phyloP scores from a whole-genome alignment of 2,329 filamentous ascomycete genomes.

The Geoglossum cookeanum region DNA sequence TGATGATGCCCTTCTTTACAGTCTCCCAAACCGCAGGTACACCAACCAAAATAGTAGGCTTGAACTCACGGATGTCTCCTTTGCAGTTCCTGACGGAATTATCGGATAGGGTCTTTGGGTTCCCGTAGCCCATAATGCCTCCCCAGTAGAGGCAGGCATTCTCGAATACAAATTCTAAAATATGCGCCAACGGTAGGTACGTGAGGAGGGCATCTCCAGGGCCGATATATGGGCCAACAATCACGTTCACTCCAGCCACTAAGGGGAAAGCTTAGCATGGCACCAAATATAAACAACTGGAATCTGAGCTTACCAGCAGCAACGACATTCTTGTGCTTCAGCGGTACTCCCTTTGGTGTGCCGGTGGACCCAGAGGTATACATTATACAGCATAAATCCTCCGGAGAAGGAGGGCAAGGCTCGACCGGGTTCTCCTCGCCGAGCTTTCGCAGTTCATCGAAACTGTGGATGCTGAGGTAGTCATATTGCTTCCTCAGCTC shows the following conservation, averaged over 20 bases:
- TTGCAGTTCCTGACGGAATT: conserved; percentile 70
- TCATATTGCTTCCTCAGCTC: conserved; percentile 33
- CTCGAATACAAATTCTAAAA: conserved; percentile 91
- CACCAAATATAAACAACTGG: not conserved
- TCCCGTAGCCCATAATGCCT: conserved; percentile 83
- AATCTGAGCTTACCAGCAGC: conserved; percentile 19
- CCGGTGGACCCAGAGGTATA: conserved; percentile 81
- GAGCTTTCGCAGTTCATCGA: conserved; percentile 34
- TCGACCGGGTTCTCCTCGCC: conserved; percentile 49
- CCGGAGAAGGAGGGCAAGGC: conserved; percentile 48
- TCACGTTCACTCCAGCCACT: conserved; percentile 64
- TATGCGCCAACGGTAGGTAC: conserved; percentile 87
- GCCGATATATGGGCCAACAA: conserved; percentile 60
- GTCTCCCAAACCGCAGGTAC: conserved; percentile 96
- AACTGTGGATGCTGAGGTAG: conserved; percentile 33
- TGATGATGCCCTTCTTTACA: conserved; percentile 81
- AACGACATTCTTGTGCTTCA: conserved; percentile 63
- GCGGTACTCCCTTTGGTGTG: conserved; percentile 69
- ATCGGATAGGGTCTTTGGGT: conserved; percentile 75
- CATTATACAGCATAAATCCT: conserved; percentile 66
- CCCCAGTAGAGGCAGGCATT: conserved; percentile 80
- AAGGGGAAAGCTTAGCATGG: conserved; percentile 1
- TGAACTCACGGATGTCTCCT: conserved; percentile 84
- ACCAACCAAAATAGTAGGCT: conserved; percentile 76
- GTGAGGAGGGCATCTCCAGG: conserved; percentile 65